Conservation (phyloP, 2,329 filamentous ascomycete species). For the Drechmeria coniospora region DNA sequence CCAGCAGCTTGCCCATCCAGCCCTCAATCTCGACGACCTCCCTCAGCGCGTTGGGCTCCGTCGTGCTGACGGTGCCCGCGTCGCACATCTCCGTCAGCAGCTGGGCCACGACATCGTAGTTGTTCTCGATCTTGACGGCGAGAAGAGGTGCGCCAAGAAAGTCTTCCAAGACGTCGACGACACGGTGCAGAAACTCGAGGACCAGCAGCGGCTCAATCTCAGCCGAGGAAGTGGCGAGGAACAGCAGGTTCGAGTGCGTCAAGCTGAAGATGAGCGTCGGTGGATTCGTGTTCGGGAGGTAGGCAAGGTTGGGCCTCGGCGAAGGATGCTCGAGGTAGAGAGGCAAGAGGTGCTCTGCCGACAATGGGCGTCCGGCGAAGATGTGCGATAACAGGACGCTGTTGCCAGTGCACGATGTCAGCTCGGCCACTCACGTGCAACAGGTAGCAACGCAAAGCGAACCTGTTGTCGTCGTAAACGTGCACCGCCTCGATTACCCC, state of each 20-base stretch:
- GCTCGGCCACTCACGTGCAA: constrained; percentile 1
- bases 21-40: constrained; percentile 88
- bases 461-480: constrained; percentile 95
- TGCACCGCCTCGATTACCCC: constrained; percentile 88
- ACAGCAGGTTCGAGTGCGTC: constrained; percentile 71
- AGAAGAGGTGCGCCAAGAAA: constrained; percentile 81
- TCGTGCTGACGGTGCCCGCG: constrained; percentile 74
- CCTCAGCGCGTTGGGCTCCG: constrained; percentile 80
- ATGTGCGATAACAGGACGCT: constrained; percentile 75
- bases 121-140: constrained; percentile 71
- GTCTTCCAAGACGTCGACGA: constrained; percentile 85
- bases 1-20: constrained; percentile 75
- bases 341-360: constrained; percentile 61
- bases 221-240: constrained; percentile 68
- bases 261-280: constrained; percentile 82
- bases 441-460: constrained; percentile 13
- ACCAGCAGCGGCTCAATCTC: constrained; percentile 83
- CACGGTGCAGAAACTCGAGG: constrained; percentile 85
- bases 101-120: constrained; percentile 89
- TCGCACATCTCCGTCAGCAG: constrained; percentile 94
- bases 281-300: constrained; percentile 67
- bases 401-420: constrained; percentile 31
- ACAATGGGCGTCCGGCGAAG: constrained; percentile 69
- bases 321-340: constrained; percentile 72
- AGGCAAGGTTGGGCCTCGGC: constrained; percentile 74